Conservation (phyloP, 306 rosid species). For the Castanea sativa region DNA sequence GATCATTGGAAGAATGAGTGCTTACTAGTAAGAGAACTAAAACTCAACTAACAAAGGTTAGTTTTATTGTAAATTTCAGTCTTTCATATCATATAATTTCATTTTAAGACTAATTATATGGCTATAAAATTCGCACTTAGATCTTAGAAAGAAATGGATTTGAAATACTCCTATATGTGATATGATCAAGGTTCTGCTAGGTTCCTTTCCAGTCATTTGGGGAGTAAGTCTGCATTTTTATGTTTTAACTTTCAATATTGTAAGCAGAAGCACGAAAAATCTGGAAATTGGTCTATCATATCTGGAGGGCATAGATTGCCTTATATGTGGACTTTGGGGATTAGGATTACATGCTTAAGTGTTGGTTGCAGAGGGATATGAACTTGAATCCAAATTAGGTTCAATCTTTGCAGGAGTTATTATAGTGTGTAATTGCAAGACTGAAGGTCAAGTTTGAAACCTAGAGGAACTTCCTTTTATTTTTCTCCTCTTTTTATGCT, state of each 20-base stretch:
- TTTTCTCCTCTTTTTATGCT: background rate
- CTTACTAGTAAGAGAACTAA: background rate
- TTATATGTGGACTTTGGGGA: background rate
- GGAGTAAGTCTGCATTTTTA: background rate
- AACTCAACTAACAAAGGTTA: background rate
- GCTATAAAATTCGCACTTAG: background rate
- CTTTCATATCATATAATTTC: background rate
- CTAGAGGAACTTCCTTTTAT: background rate
- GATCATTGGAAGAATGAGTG: background rate
- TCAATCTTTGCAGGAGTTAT: background rate
- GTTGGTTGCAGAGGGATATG: background rate
- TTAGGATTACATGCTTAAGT: background rate
- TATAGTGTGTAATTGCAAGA: background rate
- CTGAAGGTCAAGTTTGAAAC: background rate
- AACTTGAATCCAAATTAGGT: background rate
- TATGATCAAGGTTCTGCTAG: background rate
- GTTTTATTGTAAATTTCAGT: background rate
- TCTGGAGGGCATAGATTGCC: background rate
- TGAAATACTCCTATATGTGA: slow-evolving; percentile 3
- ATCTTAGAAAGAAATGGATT: background rate
- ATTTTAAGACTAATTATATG: background rate
- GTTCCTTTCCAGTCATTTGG: slow-evolving; percentile 3
- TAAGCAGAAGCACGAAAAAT: background rate
- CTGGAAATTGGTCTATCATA: background rate
- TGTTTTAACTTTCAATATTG: no score